Percentiles rank a stretch among this genome's conserved stretches.
Evolutionary conservation across 139 green algal genomes (phyloP).

Genomic region (Chlamydomonas applanata): DNA sequence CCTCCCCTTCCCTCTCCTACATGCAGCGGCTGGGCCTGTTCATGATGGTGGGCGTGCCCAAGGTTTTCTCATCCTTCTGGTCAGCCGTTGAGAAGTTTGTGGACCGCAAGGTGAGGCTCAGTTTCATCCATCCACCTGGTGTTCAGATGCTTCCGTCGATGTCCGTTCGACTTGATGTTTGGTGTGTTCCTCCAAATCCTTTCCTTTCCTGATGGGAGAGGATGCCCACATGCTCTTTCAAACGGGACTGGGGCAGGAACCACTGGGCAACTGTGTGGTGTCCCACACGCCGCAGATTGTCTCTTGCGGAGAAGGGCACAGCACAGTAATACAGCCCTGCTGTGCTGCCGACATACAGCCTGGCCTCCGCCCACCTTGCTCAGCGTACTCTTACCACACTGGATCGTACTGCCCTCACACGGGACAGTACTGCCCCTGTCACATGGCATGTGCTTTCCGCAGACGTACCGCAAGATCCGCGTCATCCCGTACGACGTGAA

Average conservation of each 20-base stretch:
- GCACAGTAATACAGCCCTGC: too few relatives aligned
- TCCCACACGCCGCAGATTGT: neutral
- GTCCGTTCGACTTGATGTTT: too few relatives aligned
- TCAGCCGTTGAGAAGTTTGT: constrained; percentile 54
- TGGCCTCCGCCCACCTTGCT: too few relatives aligned
- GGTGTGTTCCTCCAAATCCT: neutral
- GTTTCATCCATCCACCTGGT: constrained; percentile 74
- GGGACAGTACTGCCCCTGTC: too few relatives aligned
- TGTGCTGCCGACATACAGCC: too few relatives aligned
- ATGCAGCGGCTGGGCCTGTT: constrained; percentile 60
- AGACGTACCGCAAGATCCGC: constrained; percentile 5
- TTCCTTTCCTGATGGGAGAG: too few relatives aligned
- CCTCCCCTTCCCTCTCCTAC: neutral
- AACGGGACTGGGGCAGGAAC: neutral
- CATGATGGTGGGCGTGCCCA: constrained; percentile 65
- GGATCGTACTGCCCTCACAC: neutral
- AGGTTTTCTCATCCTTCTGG: constrained; percentile 70
- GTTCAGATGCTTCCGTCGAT: constrained; percentile 27
- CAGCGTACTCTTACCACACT: neutral
- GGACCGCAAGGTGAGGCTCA: constrained; percentile 62
- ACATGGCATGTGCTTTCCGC: too few relatives aligned
- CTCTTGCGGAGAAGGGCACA: too few relatives aligned
- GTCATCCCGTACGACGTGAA: constrained; percentile 43
- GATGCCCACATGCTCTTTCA: neutral
- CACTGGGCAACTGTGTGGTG: neutral